Percentiles rank a stretch among this genome's conserved stretches.
phyloP scores from a whole-genome alignment of 176 grass and related monocot genomes.

The Tillandsia leiboldiana region DNA sequence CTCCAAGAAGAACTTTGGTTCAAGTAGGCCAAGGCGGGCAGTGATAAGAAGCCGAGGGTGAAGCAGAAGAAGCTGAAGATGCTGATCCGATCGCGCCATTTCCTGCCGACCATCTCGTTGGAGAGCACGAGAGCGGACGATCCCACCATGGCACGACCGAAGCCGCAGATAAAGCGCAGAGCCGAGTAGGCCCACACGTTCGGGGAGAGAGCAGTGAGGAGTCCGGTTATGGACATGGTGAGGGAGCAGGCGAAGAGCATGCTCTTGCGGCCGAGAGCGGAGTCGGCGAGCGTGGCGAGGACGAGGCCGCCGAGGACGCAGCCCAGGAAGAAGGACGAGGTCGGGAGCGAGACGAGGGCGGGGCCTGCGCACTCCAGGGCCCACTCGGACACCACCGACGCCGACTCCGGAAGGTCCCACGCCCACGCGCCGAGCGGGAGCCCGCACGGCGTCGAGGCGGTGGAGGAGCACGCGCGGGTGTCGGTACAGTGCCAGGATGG shows the following conservation, averaged over 20 bases:
- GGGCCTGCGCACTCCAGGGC: slow-evolving; percentile 56
- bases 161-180: slow-evolving; percentile 57
- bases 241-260: slow-evolving; percentile 46
- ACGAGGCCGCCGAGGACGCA: slow-evolving; percentile 68
- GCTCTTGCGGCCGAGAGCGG: slow-evolving; percentile 59
- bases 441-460: slow-evolving; percentile 32
- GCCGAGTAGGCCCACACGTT: slow-evolving; percentile 76
- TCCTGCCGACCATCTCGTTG: slow-evolving; percentile 66
- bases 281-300: slow-evolving; percentile 70
- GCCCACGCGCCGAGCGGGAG: slow-evolving; percentile 42
- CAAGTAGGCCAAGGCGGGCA: slow-evolving; percentile 61
- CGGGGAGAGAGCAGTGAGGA: slow-evolving; percentile 45
- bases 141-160: slow-evolving; percentile 51
- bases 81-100: slow-evolving; percentile 68
- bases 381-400: slow-evolving; percentile 70
- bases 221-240: slow-evolving; percentile 51
- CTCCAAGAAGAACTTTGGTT: slow-evolving; percentile 53
- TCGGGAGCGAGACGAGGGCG: slow-evolving; percentile 53
- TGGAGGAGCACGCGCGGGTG: slow-evolving; percentile 27
- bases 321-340: slow-evolving; percentile 74
- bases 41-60: slow-evolving; percentile 72
- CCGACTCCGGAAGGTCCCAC: slow-evolving; percentile 41
- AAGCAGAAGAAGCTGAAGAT: slow-evolving; percentile 59
- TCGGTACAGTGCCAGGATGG: slow-evolving; percentile 60
- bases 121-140: slow-evolving; percentile 65